phyloP scores from a whole-genome alignment of 2,329 filamentous ascomycete genomes.

The Colletotrichum orbiculare region DNA sequence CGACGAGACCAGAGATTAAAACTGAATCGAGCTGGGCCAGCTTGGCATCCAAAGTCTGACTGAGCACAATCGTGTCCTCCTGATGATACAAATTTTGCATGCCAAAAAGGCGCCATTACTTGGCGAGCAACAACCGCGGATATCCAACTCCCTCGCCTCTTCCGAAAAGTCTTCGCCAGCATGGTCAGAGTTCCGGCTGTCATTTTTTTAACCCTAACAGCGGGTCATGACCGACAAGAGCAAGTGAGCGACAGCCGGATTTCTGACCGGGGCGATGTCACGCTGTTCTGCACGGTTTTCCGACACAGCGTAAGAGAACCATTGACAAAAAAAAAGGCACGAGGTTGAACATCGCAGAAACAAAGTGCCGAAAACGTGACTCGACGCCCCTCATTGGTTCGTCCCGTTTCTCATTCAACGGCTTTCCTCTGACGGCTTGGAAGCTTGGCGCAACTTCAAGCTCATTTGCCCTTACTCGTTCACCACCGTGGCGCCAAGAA shows the following conservation, averaged over 20 bases:
- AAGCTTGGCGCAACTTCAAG: slow-evolving; percentile 28
- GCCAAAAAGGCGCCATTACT: too few relatives aligned
- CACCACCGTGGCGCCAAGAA: slow-evolving; percentile 20
- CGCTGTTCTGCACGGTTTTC: background rate
- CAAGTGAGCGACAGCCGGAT: background rate
- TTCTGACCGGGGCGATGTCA: background rate
- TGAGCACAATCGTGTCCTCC: background rate
- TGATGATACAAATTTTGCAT: too few relatives aligned
- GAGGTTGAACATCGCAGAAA: background rate
- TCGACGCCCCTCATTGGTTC: slow-evolving; percentile 13
- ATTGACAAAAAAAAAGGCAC: background rate
- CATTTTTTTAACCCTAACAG: background rate
- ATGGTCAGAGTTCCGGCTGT: background rate
- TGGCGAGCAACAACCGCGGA: too few relatives aligned
- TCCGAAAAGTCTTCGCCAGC: background rate
- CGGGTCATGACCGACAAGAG: background rate
- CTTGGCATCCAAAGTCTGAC: too few relatives aligned
- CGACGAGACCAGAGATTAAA: too few relatives aligned
- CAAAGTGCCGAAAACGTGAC: background rate
- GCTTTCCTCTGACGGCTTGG: background rate
- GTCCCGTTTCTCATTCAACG: slow-evolving; percentile 11
- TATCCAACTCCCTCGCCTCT: background rate
- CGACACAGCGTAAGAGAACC: background rate
- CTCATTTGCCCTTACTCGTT: slow-evolving; percentile 24
- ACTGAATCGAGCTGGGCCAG: too few relatives aligned